Evolutionary conservation across 2,329 filamentous ascomycete species (phyloP).

Genomic region (Colletotrichum magnum): DNA sequence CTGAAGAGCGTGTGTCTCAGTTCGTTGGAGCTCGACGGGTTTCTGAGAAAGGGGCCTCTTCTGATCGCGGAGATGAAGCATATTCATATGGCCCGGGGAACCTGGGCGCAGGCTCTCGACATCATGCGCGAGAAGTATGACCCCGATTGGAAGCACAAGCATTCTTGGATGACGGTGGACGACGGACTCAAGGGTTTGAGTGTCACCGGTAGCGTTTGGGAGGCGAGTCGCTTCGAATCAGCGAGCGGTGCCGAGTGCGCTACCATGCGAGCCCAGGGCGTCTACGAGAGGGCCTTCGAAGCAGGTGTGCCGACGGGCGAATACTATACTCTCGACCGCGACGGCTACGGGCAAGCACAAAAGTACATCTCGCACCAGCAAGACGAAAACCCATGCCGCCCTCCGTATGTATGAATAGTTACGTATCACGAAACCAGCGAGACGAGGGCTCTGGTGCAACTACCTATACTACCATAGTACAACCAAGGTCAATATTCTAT

Average conservation of each 20-base stretch:
- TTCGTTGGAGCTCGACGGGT: background rate
- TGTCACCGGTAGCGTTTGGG: background rate
- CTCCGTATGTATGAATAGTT: background rate
- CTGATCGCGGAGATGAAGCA: background rate
- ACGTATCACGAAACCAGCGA: no score
- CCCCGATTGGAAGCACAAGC: background rate
- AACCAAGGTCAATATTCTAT: no score
- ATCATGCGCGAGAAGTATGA: background rate
- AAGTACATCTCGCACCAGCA: background rate
- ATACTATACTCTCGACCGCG: background rate
- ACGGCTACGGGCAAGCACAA: background rate
- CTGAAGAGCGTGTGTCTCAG: background rate
- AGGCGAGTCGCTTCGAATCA: background rate
- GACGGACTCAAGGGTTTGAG: background rate
- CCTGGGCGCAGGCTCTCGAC: background rate
- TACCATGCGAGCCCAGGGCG: background rate
- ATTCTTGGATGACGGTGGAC: background rate
- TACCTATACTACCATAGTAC: no score
- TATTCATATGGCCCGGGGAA: background rate
- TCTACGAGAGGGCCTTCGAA: background rate
- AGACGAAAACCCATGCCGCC: background rate
- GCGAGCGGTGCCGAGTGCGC: background rate
- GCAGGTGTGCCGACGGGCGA: no score
- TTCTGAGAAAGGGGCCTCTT: background rate
- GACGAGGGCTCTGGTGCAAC: no score